Evolutionary conservation across 208 protist species (phyloP).

Genomic region (Acanthamoeba sp.): DNA sequence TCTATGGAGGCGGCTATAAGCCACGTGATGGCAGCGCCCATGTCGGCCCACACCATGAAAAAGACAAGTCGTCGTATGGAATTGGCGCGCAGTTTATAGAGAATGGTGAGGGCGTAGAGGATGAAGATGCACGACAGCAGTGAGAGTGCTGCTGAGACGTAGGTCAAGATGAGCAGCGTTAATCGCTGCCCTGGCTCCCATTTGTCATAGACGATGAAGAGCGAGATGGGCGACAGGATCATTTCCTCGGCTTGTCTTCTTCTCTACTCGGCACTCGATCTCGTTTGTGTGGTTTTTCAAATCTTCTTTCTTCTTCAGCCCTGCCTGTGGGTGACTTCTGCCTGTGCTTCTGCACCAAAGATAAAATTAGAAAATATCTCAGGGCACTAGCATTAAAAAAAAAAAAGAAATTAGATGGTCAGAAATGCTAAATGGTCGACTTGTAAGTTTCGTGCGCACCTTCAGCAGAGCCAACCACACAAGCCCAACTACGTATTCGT

Average conservation of each 20-base stretch:
- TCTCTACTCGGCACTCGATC: neutral
- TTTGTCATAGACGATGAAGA: slow-evolving; percentile 58
- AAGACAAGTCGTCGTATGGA: slow-evolving; percentile 61
- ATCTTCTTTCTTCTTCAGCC: no score
- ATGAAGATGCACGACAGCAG: slow-evolving; percentile 21
- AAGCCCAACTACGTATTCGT: no score
- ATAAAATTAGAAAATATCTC: no score
- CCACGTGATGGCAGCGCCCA: slow-evolving; percentile 52
- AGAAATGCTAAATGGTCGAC: no score
- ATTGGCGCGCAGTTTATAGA: slow-evolving; percentile 43
- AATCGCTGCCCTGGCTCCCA: slow-evolving; percentile 12
- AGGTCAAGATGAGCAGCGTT: slow-evolving; percentile 16
- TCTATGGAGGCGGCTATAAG: neutral
- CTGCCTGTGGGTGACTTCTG: no score
- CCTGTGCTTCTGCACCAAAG: no score
- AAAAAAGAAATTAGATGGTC: no score
- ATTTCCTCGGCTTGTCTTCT: neutral
- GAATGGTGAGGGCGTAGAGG: slow-evolving; percentile 3
- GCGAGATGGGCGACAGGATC: slow-evolving; percentile 65
- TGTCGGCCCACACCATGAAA: slow-evolving; percentile 35
- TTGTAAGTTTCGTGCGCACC: no score
- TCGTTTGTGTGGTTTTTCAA: neutral
- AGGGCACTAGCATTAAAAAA: no score
- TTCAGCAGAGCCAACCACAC: no score
- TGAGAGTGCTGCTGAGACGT: neutral